A percentile compares a stretch with the other conserved stretches of the same genome.
Conservation (phyloP, 768 basidiomycete genomes). For the Hypsizygus marmoreus region DNA sequence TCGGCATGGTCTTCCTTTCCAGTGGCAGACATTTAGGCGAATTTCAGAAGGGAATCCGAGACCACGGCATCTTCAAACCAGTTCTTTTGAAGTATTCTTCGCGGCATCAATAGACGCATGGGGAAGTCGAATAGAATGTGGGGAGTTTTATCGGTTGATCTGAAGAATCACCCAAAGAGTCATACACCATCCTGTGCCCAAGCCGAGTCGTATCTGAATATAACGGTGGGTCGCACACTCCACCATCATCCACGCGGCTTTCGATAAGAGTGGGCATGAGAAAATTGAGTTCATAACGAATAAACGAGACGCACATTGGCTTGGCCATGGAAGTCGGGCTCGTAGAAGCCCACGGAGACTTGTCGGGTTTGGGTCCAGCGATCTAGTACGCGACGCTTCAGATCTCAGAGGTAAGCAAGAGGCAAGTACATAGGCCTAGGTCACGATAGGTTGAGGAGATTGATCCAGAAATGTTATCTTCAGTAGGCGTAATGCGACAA, state of each 20-base stretch:
- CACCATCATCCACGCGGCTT: neutral
- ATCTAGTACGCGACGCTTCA: neutral
- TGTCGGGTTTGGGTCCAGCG: neutral
- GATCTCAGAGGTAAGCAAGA: neutral
- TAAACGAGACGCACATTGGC: neutral
- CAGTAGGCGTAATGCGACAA: no score
- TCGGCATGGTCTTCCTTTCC: constrained; percentile 9
- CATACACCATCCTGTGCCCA: no score
- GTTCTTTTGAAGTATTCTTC: no score
- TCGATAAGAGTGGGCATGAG: neutral
- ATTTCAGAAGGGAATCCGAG: no score
- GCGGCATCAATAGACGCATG: no score
- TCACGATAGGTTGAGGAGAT: no score
- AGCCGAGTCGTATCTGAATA: no score
- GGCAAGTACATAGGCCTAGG: neutral
- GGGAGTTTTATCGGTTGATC: no score
- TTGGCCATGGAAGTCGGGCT: neutral
- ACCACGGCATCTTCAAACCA: no score
- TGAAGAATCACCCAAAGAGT: no score
- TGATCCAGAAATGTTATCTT: no score
- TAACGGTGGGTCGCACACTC: no score
- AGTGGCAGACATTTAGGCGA: neutral
- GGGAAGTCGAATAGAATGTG: neutral
- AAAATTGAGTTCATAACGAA: neutral
- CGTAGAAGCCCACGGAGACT: neutral